Base-by-base conservation (phyloP, 805 yeast species). In the Naumovozyma castellii region DNA sequence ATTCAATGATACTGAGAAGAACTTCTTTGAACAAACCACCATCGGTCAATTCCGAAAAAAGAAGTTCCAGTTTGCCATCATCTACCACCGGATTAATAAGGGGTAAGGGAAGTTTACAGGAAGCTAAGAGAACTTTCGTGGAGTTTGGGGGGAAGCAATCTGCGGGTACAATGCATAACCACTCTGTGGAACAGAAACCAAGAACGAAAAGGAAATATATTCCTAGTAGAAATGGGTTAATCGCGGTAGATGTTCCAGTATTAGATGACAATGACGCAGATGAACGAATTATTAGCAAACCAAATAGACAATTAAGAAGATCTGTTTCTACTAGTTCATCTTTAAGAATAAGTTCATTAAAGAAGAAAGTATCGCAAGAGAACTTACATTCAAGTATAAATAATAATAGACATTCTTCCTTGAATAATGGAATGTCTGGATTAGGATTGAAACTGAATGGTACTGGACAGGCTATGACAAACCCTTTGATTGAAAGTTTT, bases 161-260 rank as follows among this genome's bases (percentile, higher is more conserved):
- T n/a, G 27, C 44, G 6, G 35, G 41, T 16, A 18, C 19, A 3
- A 25, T 36, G 3, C 20, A 35, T 14, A 15, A 29, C 5, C 22
- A 28, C 8, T 57, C 22, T 57, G 47, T 16, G 45, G 53, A 34
- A 45, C 50, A 30, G 31, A 45, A 32, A 46, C 45, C 34, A 41
- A 38, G 65, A 40, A 79, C 73, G 62, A 72, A 80, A 8, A 80
- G 78, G 47, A 79, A 75, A 46, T 82, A 81, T 61, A 69, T 82
- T 35, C 90, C 92, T 2, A 79, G 86, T 2, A 78, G 84, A 3
- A 69, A 75, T 49, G 92, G 92, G 12, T 67, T 82, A 40, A 72
- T 78, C 37, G 68, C 80, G 8, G 66, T 82, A 3, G 88, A 82
- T 48, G 87, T 82, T 3, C 84, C 86, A 0, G 71, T 69, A 8